Evolutionary conservation across 768 basidiomycete genomes (phyloP).

Genomic region (Leccinum uliginosum): DNA sequence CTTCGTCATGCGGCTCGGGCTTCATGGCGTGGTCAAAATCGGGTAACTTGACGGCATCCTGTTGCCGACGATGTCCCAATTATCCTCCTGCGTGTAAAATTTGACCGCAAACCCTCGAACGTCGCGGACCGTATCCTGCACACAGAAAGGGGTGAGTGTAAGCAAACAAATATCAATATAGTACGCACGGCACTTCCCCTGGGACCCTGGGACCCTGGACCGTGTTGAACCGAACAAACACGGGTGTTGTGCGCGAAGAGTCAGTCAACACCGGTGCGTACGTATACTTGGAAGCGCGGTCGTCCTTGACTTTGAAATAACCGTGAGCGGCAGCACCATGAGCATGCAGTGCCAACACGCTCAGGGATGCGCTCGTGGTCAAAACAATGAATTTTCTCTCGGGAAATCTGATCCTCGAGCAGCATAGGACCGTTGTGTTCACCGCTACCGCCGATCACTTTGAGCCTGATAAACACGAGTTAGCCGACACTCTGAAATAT

Average conservation of each 20-base stretch:
- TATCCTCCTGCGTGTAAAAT: slow-evolving; percentile 81
- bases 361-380: slow-evolving; percentile 91
- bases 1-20: slow-evolving; percentile 82
- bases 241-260: slow-evolving; percentile 64
- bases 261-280: slow-evolving; percentile 70
- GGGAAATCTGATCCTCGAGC: slow-evolving; percentile 72
- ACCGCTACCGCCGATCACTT: slow-evolving; percentile 40
- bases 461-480: slow-evolving; percentile 43
- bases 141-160: background rate
- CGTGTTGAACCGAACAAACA: slow-evolving; percentile 82
- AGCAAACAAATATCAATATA: background rate
- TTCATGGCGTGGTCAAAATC: slow-evolving; percentile 83
- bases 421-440: slow-evolving; percentile 59
- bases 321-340: slow-evolving; percentile 80
- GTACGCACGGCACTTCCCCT: slow-evolving; percentile 77
- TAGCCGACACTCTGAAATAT: background rate
- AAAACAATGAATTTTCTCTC: slow-evolving; percentile 75
- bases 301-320: slow-evolving; percentile 70
- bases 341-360: slow-evolving; percentile 68
- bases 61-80: slow-evolving; percentile 89
- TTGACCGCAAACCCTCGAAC: slow-evolving; percentile 84
- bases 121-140: slow-evolving; percentile 73
- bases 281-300: slow-evolving; percentile 67
- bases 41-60: slow-evolving; percentile 80
- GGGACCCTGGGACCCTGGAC: slow-evolving; percentile 78